A percentile compares a stretch with the other conserved stretches of the same genome.
Conservation (phyloP, 176 grass and related monocot genomes). For the Oryza australiensis region DNA sequence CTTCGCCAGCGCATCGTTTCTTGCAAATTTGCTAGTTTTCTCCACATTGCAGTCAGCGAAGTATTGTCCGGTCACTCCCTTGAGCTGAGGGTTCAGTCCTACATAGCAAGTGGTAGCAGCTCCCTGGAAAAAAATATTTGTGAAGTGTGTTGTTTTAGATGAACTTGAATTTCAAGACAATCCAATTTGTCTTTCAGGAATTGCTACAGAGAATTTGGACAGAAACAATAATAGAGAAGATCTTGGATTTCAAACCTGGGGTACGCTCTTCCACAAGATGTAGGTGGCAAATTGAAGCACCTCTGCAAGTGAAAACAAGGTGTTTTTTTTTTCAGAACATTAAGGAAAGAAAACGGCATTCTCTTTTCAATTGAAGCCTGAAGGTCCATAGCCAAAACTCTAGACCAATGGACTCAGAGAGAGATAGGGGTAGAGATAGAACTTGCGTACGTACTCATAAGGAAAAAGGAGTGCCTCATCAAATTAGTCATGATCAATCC, state of each 20-base stretch:
- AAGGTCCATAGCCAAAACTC: conserved; percentile 3
- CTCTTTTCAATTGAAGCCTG: background rate
- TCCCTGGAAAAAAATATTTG: conserved; percentile 46
- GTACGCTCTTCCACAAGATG: conserved; percentile 87
- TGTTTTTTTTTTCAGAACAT: conserved; percentile 22
- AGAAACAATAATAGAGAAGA: conserved; percentile 16
- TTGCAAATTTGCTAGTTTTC: conserved; percentile 26
- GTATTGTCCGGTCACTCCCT: conserved; percentile 74
- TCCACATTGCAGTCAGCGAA: conserved; percentile 88
- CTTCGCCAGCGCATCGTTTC: conserved; percentile 48
- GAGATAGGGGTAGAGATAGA: background rate
- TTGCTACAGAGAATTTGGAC: background rate
- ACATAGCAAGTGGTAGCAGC: conserved; percentile 85
- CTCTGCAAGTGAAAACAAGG: conserved; percentile 47
- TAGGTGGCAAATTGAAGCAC: conserved; percentile 61
- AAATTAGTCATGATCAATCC: conserved; percentile 98
- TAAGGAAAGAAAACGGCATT: background rate
- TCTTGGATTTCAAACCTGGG: conserved; percentile 59
- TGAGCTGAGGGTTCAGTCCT: conserved; percentile 61
- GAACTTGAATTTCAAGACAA: background rate
- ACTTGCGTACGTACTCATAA: conserved; percentile 66
- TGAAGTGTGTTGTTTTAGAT: background rate
- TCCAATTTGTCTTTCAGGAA: background rate
- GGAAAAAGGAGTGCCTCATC: conserved; percentile 78
- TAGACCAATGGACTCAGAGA: background rate